Conservation (phyloP, 345 rosid species). For the Cardamine chenopodiifolia region DNA sequence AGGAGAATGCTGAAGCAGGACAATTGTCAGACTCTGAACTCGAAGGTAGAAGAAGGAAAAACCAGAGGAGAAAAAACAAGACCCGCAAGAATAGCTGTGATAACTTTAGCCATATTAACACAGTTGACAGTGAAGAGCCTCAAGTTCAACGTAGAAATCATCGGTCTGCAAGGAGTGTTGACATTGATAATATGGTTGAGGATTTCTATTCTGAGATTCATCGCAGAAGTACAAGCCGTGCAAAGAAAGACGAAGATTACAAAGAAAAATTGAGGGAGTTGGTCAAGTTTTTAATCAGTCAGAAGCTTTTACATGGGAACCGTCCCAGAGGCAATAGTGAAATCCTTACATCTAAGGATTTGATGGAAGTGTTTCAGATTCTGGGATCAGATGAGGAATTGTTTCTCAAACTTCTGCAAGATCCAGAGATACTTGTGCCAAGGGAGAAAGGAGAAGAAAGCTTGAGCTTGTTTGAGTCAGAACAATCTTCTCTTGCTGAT, state of each 20-base stretch:
- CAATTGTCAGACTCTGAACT: slow-evolving; percentile 49
- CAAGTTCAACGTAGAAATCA: slow-evolving; percentile 40
- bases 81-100: slow-evolving; percentile 61
- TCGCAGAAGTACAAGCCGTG: slow-evolving; percentile 52
- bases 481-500: slow-evolving; percentile 48
- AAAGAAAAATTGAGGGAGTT: slow-evolving; percentile 75
- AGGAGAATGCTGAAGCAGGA: slow-evolving; percentile 48
- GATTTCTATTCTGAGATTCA: slow-evolving; percentile 66
- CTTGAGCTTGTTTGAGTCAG: slow-evolving; percentile 48
- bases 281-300: slow-evolving; percentile 66
- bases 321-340: slow-evolving; percentile 54
- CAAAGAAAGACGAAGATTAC: slow-evolving; percentile 48
- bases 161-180: slow-evolving; percentile 47
- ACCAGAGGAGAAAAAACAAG: slow-evolving; percentile 56
- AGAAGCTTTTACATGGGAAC: slow-evolving; percentile 61
- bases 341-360: slow-evolving; percentile 61
- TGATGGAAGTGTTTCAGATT: slow-evolving; percentile 79
- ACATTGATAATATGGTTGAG: slow-evolving; percentile 65
- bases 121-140: slow-evolving; percentile 44
- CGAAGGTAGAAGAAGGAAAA: slow-evolving; percentile 56
- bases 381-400: slow-evolving; percentile 80
- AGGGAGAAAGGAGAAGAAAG: slow-evolving; percentile 50
- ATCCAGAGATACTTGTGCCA: slow-evolving; percentile 65
- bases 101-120: slow-evolving; percentile 44
- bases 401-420: slow-evolving; percentile 72